Evolutionary conservation across 192 early-diverging fungal genomes (phyloP).

Genomic region (Entomortierella parvispora): DNA sequence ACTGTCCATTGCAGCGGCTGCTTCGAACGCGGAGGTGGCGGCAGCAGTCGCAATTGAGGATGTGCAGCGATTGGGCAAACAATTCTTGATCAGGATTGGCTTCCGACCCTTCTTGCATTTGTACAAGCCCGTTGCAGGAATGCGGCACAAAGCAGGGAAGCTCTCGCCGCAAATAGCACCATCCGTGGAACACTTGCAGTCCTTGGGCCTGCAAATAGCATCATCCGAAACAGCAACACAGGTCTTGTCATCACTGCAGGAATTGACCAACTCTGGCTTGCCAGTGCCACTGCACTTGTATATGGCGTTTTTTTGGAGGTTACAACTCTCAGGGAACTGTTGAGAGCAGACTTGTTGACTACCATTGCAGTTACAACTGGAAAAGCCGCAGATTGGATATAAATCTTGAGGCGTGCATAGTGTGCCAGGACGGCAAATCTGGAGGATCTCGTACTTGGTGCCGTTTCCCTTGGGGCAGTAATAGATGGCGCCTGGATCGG

Average conservation of each 20-base stretch:
- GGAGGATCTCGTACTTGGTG: not conserved
- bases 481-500: conserved; percentile 5
- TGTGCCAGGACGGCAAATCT: not conserved
- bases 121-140: not conserved
- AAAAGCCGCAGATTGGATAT: not conserved
- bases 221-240: not conserved
- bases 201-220: not conserved
- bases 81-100: not conserved
- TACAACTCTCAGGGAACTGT: not conserved
- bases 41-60: not conserved
- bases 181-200: not conserved
- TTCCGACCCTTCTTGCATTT: not conserved
- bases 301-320: not conserved
- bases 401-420: not conserved
- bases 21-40: not conserved
- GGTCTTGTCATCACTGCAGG: not conserved
- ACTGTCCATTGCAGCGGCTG: not conserved
- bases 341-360: not conserved
- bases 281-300: not conserved
- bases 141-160: not conserved
- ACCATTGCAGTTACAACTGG: not conserved
- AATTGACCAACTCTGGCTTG: not conserved
- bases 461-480: not conserved
- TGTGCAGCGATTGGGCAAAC: not conserved
- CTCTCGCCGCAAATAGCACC: not conserved